These are phyloP conservation scores for Penicillium chermesinum DNA, from an alignment of 495 filamentous ascomycete genomes.

Conservation along the genomic window DNA sequence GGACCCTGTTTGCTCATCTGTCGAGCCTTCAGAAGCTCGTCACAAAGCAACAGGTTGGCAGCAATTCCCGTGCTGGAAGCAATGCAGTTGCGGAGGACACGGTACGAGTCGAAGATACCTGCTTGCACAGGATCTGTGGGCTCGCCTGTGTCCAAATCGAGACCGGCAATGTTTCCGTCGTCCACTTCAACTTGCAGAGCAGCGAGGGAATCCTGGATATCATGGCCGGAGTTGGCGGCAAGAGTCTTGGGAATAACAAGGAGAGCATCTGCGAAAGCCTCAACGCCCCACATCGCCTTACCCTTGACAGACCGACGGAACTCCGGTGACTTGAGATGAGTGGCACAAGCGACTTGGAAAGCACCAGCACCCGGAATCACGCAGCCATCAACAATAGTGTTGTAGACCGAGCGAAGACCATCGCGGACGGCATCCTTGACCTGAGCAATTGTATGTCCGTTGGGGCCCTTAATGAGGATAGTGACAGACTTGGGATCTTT, in stretches of 20 bases:
- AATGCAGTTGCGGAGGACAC: conserved; percentile 87
- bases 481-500: conserved; percentile 99
- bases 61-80: conserved; percentile 94
- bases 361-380: conserved; percentile 94
- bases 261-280: conserved; percentile 90
- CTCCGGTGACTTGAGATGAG: conserved; percentile 76
- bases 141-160: conserved; percentile 79
- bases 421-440: conserved; percentile 97
- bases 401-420: conserved; percentile 91
- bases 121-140: conserved; percentile 94
- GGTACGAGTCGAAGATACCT: conserved; percentile 94
- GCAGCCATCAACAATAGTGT: conserved; percentile 94
- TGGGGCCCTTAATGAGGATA: conserved; percentile 94
- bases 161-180: conserved; percentile 80
- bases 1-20: conserved; percentile 67
- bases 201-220: conserved; percentile 89
- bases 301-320: conserved; percentile 89
- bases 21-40: conserved; percentile 94
- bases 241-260: conserved; percentile 95
- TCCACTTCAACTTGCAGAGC: conserved; percentile 76
- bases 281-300: conserved; percentile 92
- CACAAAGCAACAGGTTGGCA: conserved; percentile 89
- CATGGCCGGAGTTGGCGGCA: conserved; percentile 91
- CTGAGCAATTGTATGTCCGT: conserved; percentile 91
- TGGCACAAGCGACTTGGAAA: conserved; percentile 91